Evolutionary conservation across 2,329 filamentous ascomycete species (phyloP).

Genomic region (Colletotrichum cuscutae): DNA sequence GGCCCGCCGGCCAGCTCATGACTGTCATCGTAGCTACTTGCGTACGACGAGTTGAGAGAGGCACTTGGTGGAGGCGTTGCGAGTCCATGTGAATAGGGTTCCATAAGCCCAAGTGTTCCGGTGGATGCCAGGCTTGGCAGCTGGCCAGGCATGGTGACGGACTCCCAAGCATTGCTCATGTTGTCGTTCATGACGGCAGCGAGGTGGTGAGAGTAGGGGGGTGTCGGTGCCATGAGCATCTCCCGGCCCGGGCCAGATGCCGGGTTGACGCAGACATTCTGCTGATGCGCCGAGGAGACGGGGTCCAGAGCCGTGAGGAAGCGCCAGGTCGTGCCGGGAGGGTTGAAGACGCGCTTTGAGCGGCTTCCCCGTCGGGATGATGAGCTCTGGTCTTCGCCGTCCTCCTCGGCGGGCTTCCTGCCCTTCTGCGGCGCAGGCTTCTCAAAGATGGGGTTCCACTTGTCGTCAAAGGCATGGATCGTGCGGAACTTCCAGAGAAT

Average conservation of each 20-base stretch:
- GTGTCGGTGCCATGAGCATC: conserved; percentile 64
- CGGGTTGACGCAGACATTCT: conserved; percentile 47
- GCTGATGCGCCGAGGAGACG: conserved; percentile 67
- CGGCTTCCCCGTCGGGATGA: conserved; percentile 21
- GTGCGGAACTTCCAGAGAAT: conserved; percentile 73
- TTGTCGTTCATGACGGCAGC: conserved; percentile 68
- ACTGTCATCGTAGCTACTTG: conserved; percentile 54
- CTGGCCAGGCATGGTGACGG: conserved; percentile 44
- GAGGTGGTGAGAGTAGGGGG: conserved; percentile 56
- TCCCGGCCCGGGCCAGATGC: conserved; percentile 45
- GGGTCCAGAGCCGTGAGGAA: conserved; percentile 71
- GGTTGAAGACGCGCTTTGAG: conserved; percentile 52
- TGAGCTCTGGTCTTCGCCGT: conserved; percentile 43
- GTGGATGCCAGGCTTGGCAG: conserved; percentile 47
- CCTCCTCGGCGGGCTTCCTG: conserved; percentile 30
- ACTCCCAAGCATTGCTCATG: conserved; percentile 60
- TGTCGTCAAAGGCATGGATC: conserved; percentile 57
- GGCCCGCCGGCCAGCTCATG: conserved; percentile 29
- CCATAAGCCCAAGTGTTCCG: conserved; percentile 54
- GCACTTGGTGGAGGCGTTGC: conserved; percentile 68
- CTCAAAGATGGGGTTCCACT: conserved; percentile 53
- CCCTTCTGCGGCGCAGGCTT: conserved; percentile 39
- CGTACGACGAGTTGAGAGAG: conserved; percentile 58
- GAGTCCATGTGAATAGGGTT: conserved; percentile 63
- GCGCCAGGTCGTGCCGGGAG: conserved; percentile 67